A percentile compares a stretch with the other conserved stretches of the same genome.
phyloP scores from a whole-genome alignment of 2,329 filamentous ascomycete genomes.

The Sclerotinia spermophila region DNA sequence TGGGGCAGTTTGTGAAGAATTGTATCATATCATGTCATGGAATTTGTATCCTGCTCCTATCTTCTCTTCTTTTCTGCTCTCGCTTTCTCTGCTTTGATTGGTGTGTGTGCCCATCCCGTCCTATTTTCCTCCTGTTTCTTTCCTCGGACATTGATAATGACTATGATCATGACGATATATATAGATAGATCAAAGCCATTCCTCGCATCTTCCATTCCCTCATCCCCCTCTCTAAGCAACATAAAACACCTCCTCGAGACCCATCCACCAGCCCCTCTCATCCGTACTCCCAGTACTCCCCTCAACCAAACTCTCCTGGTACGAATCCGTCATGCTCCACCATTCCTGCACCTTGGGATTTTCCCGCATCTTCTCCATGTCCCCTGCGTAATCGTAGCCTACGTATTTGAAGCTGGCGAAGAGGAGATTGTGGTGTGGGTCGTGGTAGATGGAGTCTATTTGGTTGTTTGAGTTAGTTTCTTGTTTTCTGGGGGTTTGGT shows the following conservation, averaged over 20 bases:
- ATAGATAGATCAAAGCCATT: too few relatives aligned
- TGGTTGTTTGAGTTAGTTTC: background rate
- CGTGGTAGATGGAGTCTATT: slow-evolving; percentile 69
- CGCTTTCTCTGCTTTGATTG: too few relatives aligned
- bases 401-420: slow-evolving; percentile 78
- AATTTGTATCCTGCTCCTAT: too few relatives aligned
- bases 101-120: too few relatives aligned
- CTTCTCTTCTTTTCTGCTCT: too few relatives aligned
- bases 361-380: slow-evolving; percentile 72
- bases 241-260: slow-evolving; percentile 67
- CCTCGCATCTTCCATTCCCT: too few relatives aligned
- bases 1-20: too few relatives aligned
- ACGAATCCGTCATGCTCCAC: slow-evolving; percentile 77
- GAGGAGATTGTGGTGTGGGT: slow-evolving; percentile 57
- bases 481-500: background rate
- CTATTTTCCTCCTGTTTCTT: too few relatives aligned
- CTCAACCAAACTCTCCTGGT: slow-evolving; percentile 63
- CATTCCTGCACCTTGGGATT: slow-evolving; percentile 72
- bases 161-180: too few relatives aligned
- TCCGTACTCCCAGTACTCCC: slow-evolving; percentile 57
- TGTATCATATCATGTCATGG: too few relatives aligned
- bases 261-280: slow-evolving; percentile 66
- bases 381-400: slow-evolving; percentile 66
- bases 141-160: too few relatives aligned
- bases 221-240: slow-evolving; percentile 35